Evolutionary conservation across 495 filamentous ascomycete genomes (phyloP).

Genomic region (Aspergillus asperescens): DNA sequence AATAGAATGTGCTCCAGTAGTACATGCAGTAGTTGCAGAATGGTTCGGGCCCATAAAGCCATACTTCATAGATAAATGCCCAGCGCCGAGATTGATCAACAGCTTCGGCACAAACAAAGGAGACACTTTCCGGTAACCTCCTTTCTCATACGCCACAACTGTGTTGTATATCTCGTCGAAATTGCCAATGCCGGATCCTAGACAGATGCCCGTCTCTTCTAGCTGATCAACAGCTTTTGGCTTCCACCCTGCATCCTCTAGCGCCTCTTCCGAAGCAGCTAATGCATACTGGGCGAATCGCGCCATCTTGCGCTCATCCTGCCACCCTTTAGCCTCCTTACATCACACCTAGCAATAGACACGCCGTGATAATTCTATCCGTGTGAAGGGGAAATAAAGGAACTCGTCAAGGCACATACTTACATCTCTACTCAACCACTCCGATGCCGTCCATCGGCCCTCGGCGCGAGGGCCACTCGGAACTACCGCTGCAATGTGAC

Average conservation of each 20-base stretch:
- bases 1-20: conserved; percentile 89
- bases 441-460: conserved; percentile 65
- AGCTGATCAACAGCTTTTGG: conserved; percentile 55
- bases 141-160: conserved; percentile 66
- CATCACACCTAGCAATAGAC: not conserved
- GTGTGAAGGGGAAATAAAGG: no score
- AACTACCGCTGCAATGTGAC: conserved; percentile 78
- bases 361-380: not conserved
- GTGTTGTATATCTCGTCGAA: conserved; percentile 84
- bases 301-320: conserved; percentile 85
- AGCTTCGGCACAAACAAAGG: conserved; percentile 89
- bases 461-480: conserved; percentile 53
- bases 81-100: conserved; percentile 89
- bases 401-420: conserved; percentile 4
- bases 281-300: conserved; percentile 86
- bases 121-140: conserved; percentile 85
- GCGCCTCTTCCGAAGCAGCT: conserved; percentile 80
- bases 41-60: conserved; percentile 91
- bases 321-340: conserved; percentile 5
- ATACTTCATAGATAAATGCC: conserved; percentile 89
- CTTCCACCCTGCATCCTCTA: conserved; percentile 77
- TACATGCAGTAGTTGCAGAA: conserved; percentile 87
- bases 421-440: conserved; percentile 65
- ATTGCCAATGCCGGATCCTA: conserved; percentile 96
- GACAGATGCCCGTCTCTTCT: conserved; percentile 74